Evolutionary conservation across 371 early-diverging fungal genomes (phyloP).

Genomic region (Phascolomyces articulosus): DNA sequence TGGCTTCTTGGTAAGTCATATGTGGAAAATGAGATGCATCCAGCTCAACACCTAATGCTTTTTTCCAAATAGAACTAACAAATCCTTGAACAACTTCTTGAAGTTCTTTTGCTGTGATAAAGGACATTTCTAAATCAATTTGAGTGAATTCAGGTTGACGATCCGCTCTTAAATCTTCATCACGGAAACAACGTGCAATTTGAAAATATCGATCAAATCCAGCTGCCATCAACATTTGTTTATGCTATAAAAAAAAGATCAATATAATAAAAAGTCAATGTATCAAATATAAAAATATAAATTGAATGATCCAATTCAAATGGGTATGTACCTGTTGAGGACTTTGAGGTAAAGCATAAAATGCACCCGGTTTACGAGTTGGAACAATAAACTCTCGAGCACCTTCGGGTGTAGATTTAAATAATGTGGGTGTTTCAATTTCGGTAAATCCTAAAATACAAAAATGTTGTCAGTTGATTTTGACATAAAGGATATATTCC

Average conservation of each 20-base stretch:
- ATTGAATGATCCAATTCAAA: too few relatives aligned
- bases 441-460: slow-evolving; percentile 71
- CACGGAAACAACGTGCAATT: slow-evolving; percentile 92
- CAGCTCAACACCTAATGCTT: slow-evolving; percentile 55
- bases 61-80: slow-evolving; percentile 71
- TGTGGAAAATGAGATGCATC: slow-evolving; percentile 57
- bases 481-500: too few relatives aligned
- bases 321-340: slow-evolving; percentile 86
- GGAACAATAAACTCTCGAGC: slow-evolving; percentile 94
- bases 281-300: too few relatives aligned
- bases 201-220: slow-evolving; percentile 93
- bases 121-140: slow-evolving; percentile 92
- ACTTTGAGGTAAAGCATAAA: slow-evolving; percentile 91
- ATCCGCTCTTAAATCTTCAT: slow-evolving; percentile 89
- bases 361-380: slow-evolving; percentile 75
- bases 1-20: slow-evolving; percentile 85
- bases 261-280: too few relatives aligned
- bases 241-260: slow-evolving; percentile 64
- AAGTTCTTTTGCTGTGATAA: slow-evolving; percentile 71
- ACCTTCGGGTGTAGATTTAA: slow-evolving; percentile 95
- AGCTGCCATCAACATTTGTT: slow-evolving; percentile 91
- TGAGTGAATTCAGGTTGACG: slow-evolving; percentile 96
- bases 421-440: slow-evolving; percentile 91
- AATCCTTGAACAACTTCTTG: slow-evolving; percentile 79
- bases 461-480: background rate